These are phyloP conservation scores for Nectriaceae sp. DNA, from an alignment of 2,329 filamentous ascomycete genomes.

Conservation along the genomic window DNA sequence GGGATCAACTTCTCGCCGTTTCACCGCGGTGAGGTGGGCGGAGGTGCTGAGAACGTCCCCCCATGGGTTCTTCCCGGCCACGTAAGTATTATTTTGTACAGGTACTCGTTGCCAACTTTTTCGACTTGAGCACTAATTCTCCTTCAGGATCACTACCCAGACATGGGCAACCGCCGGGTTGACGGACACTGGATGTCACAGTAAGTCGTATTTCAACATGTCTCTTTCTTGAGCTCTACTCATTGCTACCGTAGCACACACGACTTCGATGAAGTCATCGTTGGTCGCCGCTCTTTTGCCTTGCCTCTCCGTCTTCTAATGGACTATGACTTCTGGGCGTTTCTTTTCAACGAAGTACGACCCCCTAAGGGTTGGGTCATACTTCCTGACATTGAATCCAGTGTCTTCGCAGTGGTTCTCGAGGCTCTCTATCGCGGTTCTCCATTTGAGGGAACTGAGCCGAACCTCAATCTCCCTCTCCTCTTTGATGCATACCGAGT, in stretches of 20 bases:
- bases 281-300: neutral
- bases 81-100: no score
- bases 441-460: slow-evolving; percentile 22
- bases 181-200: no score
- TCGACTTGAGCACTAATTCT: no score
- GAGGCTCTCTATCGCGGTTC: slow-evolving; percentile 12
- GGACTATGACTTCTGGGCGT: neutral
- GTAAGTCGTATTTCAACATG: no score
- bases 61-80: neutral
- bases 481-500: slow-evolving; percentile 17
- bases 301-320: neutral
- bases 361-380: slow-evolving; percentile 10
- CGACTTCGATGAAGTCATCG: neutral
- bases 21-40: no score
- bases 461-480: slow-evolving; percentile 23
- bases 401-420: slow-evolving; percentile 24
- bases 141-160: no score
- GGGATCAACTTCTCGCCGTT: no score
- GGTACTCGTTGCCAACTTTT: no score
- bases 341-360: neutral
- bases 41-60: no score
- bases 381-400: slow-evolving; percentile 6
- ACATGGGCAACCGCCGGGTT: no score
- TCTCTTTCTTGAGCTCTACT: no score
- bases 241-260: neutral